Base-by-base conservation (phyloP, 2,329 filamentous ascomycete genomes). In the Fusarium concolor region DNA sequence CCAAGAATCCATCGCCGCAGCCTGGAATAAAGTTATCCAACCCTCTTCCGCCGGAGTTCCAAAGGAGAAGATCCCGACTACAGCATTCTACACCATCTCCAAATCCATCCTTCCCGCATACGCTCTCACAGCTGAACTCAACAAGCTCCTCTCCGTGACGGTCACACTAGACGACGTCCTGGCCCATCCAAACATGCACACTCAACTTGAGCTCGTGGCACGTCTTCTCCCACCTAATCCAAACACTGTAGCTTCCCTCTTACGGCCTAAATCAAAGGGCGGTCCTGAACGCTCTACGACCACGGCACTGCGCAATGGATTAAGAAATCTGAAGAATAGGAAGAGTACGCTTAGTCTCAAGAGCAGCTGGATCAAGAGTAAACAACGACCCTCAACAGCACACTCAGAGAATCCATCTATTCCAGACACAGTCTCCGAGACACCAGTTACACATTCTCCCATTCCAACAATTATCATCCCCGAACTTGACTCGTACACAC, bases 81-180 rank as follows among this genome's bases (percentile, higher is more conserved):
- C 83, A 0, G 80, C 82, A 0, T 87, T 87, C 72, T 86, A 83
- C 70, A 80, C 85, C 45, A 79, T 86, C 14, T 84, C 83, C 75
- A 82, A 81, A 10, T 83, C 83, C 3, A 76, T 86, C 22, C 77
- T 87, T 41, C 80, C 85, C 0, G 85, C 85, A 0, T 76, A 82
- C 9, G 77, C 83, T 64, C 78, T 87, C 29, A 80, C 84, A 4
- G 74, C 79, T 6, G 79, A 79, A 50, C 78, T 86, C 46, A 85
- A 82, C 53, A 76, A 76, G 5, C 78, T 79, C 17, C 75, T 86
- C 15, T 71, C 74, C 11, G 71, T 84, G 7, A 74, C 70, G 22
- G 73, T 86, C 42, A 80, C 79, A 0, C 80, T 83, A 52, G 83
- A 84, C 47, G 84, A 86, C 31, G 78, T 87, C 22, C 74, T 86